A percentile compares a stretch with the other conserved stretches of the same genome.
Evolutionary conservation across 225 moss, liverwort and hornwort genomes (phyloP).

Genomic region (Thuidium tamariscinum): DNA sequence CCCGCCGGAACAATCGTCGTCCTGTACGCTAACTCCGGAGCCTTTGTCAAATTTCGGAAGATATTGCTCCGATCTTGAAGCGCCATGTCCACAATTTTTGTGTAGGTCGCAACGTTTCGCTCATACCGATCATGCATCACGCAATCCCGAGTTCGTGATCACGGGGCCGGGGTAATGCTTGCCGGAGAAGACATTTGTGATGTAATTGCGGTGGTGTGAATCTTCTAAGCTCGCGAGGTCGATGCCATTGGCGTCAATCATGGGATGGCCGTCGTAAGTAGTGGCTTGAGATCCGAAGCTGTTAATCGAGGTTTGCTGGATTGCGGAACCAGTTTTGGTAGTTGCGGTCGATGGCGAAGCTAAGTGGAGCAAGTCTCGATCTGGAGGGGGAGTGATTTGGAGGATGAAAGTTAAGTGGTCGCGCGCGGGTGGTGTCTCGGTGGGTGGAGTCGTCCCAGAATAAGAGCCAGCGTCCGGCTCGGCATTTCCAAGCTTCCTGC

Average conservation of each 20-base stretch:
- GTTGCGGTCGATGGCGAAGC: not conserved
- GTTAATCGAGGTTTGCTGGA: not conserved
- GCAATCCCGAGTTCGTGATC: no score
- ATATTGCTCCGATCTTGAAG: no score
- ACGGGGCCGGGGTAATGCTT: no score
- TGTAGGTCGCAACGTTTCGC: no score
- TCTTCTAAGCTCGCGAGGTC: not conserved
- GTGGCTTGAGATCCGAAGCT: not conserved
- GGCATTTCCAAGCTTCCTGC: not conserved
- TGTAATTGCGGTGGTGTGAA: not conserved
- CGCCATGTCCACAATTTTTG: no score
- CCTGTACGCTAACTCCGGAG: no score
- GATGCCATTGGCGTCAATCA: not conserved
- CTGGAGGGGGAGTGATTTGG: not conserved
- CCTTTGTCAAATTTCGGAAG: no score
- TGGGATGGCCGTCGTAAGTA: not conserved
- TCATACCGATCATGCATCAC: no score
- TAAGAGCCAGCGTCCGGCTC: not conserved
- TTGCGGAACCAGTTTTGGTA: not conserved
- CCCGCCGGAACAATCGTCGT: no score
- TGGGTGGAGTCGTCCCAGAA: not conserved
- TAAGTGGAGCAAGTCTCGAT: not conserved
- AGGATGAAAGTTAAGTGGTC: not conserved
- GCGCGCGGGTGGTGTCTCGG: not conserved
- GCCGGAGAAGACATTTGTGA: no score